Evolutionary conservation across 2,329 filamentous ascomycete species (phyloP).

Genomic region (Dothistroma pini): DNA sequence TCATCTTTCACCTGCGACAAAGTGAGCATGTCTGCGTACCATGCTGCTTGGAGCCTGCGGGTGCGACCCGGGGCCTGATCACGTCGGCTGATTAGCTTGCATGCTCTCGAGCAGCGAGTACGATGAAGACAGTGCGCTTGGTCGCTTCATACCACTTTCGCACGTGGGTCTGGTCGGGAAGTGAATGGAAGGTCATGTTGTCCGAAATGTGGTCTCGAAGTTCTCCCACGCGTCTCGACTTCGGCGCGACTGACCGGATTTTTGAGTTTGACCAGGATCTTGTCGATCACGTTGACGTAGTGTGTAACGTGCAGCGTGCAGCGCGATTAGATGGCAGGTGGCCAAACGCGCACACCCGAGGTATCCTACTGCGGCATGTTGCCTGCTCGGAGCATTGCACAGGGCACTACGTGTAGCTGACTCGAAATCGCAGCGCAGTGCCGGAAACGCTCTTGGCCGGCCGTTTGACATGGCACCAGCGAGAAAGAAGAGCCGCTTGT

Average conservation of each 20-base stretch:
- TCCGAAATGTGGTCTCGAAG: not conserved
- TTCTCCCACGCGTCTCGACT: not conserved
- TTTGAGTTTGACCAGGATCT: not conserved
- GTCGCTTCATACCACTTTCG: too few relatives aligned
- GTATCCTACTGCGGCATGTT: not conserved
- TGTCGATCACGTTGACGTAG: not conserved
- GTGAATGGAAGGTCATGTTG: not conserved
- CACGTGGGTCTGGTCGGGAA: not conserved
- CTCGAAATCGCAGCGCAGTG: not conserved
- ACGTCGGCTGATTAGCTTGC: too few relatives aligned
- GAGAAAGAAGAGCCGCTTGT: slow-evolving; percentile 27
- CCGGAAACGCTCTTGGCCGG: not conserved
- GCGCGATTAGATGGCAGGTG: slow-evolving; percentile 9
- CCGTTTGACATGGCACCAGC: slow-evolving; percentile 20
- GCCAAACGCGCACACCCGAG: slow-evolving; percentile 7
- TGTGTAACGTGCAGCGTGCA: slow-evolving; percentile 3
- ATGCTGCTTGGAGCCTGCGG: too few relatives aligned
- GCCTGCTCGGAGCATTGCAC: not conserved
- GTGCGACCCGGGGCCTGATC: too few relatives aligned
- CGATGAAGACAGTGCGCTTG: too few relatives aligned
- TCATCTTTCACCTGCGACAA: too few relatives aligned
- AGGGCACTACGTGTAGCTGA: not conserved
- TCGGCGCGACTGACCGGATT: not conserved
- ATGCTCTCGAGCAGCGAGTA: too few relatives aligned
- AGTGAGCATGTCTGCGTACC: too few relatives aligned